Evolutionary conservation across 2,329 filamentous ascomycete genomes (phyloP), one percentile per base, ranked within the genome.

Genomic region (Claviceps sp.): DNA sequence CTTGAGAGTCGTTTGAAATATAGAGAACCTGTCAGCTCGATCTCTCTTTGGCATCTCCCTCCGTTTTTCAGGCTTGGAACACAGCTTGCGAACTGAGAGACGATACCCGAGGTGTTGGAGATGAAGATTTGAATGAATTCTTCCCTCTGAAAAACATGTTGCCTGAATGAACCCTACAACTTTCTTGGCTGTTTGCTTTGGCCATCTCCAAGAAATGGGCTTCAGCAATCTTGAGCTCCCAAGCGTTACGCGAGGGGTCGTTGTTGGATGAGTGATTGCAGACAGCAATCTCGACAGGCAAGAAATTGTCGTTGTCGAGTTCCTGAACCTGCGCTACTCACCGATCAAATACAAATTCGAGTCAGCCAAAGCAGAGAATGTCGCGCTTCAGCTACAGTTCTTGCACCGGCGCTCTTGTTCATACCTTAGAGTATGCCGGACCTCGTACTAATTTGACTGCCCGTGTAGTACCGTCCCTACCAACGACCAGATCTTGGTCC

Each of bases 401-500:
- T 89, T 81, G 78, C 82, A 82, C 82, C 82, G 85, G 86, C 86
- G 85, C 81, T 83, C 68, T 69, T 74, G 73, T 75, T 69, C 77
- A 80, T 79, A 75, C 75, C 69, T 14, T 54, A 51, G 60, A 72
- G 76, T 78, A 75, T 80, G 75, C 71, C 77, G 83, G 80, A 81
- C 77, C 77, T 80, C 79, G 81, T 83, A 87, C 85, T 87, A 82
- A 88, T 86, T 84, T 88, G 72, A 82, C 14, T 38, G 16, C 72
- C 54, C 51, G 57, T 64, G 60, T 70, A 95, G 89, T 77, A 84
- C 83, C 76, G 87, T 95, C 69, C 89, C 93, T 64, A 95, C 89
- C 73, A 77, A 90, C 75, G 88, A 96, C 74, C 87, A 97, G 74
- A 84, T 98, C 73, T 81, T 97, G 73, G 89, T 97, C 71, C 93